phyloP scores from a whole-genome alignment of 2,329 filamentous ascomycete genomes.

The Pyricularia sp. region DNA sequence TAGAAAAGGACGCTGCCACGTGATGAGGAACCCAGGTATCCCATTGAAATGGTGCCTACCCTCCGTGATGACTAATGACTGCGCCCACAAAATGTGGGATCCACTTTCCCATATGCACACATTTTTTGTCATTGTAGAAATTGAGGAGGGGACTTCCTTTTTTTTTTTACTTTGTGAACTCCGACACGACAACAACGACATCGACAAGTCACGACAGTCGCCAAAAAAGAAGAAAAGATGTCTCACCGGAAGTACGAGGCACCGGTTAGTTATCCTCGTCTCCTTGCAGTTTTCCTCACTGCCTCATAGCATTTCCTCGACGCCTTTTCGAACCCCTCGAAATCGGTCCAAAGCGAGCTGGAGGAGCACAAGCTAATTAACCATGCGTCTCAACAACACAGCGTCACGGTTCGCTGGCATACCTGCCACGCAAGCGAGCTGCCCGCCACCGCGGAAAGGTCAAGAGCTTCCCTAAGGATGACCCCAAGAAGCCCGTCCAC shows the following conservation, averaged over 20 bases:
- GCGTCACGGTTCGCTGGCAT: constrained; percentile 88
- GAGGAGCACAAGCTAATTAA: constrained; percentile 9
- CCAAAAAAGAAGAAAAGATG: constrained; percentile 13
- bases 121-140: no score
- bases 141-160: not conserved
- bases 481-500: constrained; percentile 99
- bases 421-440: constrained; percentile 83
- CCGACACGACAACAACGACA: not conserved
- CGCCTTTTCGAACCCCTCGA: not conserved
- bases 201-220: not conserved
- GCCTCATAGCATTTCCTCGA: not conserved
- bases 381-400: not conserved
- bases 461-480: constrained; percentile 99
- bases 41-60: no score
- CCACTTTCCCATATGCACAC: no score
- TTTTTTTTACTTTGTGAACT: not conserved
- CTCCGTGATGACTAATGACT: not conserved
- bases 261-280: constrained; percentile 31
- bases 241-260: constrained; percentile 61
- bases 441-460: constrained; percentile 94
- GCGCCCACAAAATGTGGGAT: no score
- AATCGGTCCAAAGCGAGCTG: not conserved
- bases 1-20: no score
- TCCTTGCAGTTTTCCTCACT: not conserved
- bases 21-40: no score